Percentiles rank a stretch among this genome's conserved stretches.
phyloP scores from a whole-genome alignment of 73 alveolate species.

The Halteria grandinella region DNA sequence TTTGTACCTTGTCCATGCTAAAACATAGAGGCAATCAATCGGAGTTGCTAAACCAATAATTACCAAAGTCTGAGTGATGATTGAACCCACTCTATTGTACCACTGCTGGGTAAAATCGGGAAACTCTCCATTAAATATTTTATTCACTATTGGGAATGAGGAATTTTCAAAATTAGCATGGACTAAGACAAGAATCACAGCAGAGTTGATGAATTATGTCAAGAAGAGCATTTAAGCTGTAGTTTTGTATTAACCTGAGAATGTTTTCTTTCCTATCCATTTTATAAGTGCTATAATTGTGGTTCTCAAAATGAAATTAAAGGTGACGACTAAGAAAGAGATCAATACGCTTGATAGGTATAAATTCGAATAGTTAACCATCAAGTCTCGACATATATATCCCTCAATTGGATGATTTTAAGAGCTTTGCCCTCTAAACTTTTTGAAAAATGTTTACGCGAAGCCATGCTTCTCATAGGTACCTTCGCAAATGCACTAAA shows the following conservation, averaged over 20 bases:
- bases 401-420: slow-evolving; percentile 16
- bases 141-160: background rate
- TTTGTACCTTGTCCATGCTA: background rate
- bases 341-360: background rate
- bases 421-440: background rate
- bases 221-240: slow-evolving; percentile 25
- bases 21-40: slow-evolving; percentile 10
- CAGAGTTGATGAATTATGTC: slow-evolving; percentile 41
- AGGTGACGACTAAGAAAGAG: slow-evolving; percentile 7
- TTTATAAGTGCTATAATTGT: slow-evolving; percentile 8
- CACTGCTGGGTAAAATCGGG: slow-evolving; percentile 66
- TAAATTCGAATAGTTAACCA: background rate
- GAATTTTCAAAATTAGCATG: slow-evolving; percentile 53
- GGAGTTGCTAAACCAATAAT: slow-evolving; percentile 9
- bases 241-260: slow-evolving; percentile 23
- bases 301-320: slow-evolving; percentile 32
- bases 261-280: slow-evolving; percentile 52
- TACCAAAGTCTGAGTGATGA: slow-evolving; percentile 4
- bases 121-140: slow-evolving; percentile 50
- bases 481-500: slow-evolving; percentile 37
- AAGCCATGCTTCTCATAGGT: background rate
- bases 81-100: slow-evolving; percentile 49
- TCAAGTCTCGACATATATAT: slow-evolving; percentile 17
- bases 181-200: slow-evolving; percentile 32
- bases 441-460: background rate